These are phyloP conservation scores for Coprinellus micaceus DNA, from an alignment of 768 basidiomycete species.

Conservation along the genomic window DNA sequence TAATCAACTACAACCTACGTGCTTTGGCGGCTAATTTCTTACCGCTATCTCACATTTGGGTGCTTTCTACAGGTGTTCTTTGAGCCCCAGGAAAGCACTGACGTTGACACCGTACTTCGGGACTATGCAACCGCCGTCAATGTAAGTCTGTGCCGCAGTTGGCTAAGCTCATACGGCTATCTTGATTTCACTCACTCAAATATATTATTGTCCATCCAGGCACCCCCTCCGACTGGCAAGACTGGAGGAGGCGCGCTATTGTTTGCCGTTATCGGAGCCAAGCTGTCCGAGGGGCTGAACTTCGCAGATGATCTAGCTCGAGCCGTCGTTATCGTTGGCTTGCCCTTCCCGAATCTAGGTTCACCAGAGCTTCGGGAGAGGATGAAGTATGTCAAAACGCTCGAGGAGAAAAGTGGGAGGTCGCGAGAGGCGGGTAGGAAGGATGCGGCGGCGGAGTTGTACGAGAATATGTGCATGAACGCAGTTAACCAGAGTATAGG, in stretches of 20 bases:
- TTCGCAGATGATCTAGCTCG: constrained; percentile 81
- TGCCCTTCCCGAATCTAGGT: constrained; percentile 91
- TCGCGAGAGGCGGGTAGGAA: constrained; percentile 37
- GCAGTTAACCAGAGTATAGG: constrained; percentile 98
- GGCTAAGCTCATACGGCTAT: background rate
- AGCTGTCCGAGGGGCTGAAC: constrained; percentile 89
- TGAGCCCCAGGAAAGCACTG: constrained; percentile 71
- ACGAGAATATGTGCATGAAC: constrained; percentile 89
- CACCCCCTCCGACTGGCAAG: constrained; percentile 20
- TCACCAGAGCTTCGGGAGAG: constrained; percentile 89
- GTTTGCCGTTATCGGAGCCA: constrained; percentile 94
- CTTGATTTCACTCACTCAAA: background rate
- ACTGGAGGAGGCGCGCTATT: constrained; percentile 68
- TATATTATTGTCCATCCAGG: too few species aligned
- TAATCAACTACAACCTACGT: background rate
- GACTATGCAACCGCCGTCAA: constrained; percentile 60
- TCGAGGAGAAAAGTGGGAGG: constrained; percentile 41
- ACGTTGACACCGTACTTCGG: constrained; percentile 71
- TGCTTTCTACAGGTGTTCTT: too few species aligned
- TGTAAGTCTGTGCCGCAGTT: constrained; percentile 9
- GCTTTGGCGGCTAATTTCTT: too few species aligned
- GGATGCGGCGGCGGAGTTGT: constrained; percentile 78
- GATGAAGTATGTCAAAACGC: constrained; percentile 78
- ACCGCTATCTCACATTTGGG: too few species aligned
- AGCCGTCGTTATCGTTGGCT: constrained; percentile 80